phyloP scores from a whole-genome alignment of 164 flowering plant genomes.

The Chimonanthus praecox region DNA sequence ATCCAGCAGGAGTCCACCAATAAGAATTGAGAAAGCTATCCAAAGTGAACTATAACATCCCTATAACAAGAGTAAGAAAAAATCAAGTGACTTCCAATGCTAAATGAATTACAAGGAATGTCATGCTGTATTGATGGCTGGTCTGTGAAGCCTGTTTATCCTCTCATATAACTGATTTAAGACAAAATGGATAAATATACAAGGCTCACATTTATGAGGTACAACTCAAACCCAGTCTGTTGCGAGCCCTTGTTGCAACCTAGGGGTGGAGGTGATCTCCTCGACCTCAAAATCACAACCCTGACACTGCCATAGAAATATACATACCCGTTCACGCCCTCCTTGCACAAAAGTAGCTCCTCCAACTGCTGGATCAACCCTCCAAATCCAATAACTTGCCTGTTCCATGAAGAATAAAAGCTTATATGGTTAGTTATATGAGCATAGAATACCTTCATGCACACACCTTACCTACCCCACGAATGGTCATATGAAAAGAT shows the following conservation, averaged over 20 bases:
- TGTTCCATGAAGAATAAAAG: slow-evolving; percentile 22
- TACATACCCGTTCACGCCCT: slow-evolving; percentile 53
- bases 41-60: slow-evolving; percentile 74
- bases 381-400: slow-evolving; percentile 75
- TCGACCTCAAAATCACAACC: background rate
- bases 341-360: slow-evolving; percentile 18
- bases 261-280: background rate
- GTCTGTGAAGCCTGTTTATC: background rate
- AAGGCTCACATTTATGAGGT: background rate
- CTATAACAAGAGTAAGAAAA: slow-evolving; percentile 18
- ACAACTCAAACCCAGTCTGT: background rate
- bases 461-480: background rate
- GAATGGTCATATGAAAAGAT: background rate
- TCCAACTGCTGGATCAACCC: slow-evolving; percentile 45
- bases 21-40: slow-evolving; percentile 80
- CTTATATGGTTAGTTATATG: background rate
- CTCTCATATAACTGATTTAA: background rate
- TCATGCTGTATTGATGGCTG: background rate
- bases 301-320: background rate
- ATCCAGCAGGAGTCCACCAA: slow-evolving; percentile 71
- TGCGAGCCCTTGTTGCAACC: background rate
- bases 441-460: background rate
- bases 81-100: background rate
- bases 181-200: background rate
- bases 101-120: background rate